phyloP scores from a whole-genome alignment of 1,284 basidiomycete genomes.

The Marasmius fiardii region DNA sequence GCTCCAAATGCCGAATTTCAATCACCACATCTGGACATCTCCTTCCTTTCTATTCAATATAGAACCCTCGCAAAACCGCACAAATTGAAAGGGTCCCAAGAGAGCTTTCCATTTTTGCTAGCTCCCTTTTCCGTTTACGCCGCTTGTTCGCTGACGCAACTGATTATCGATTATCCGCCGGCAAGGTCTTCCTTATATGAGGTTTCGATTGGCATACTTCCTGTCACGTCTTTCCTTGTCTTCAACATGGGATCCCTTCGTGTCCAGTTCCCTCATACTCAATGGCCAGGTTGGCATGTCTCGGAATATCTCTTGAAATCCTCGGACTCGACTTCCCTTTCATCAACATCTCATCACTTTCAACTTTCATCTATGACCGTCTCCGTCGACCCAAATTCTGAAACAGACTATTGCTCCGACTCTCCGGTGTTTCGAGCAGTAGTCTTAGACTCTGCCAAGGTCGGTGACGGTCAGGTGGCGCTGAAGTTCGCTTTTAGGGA shows the following conservation, averaged over 20 bases:
- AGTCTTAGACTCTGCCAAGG: slow-evolving; percentile 12
- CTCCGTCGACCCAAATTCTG: slow-evolving; percentile 25
- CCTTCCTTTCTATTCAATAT: no score
- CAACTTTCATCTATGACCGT: slow-evolving; percentile 16
- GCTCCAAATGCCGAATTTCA: no score
- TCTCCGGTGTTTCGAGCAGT: slow-evolving; percentile 33
- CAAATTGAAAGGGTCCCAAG: no score
- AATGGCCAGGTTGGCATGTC: slow-evolving; percentile 32
- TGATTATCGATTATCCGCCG: slow-evolving; percentile 3
- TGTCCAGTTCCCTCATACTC: slow-evolving; percentile 27
- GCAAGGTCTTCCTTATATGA: not conserved
- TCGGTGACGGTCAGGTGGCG: slow-evolving; percentile 12
- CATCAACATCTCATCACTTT: slow-evolving; percentile 2
- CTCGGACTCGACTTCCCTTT: slow-evolving; percentile 8
- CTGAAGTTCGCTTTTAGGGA: slow-evolving; percentile 36
- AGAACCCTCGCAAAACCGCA: no score
- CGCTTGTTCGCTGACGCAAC: not conserved
- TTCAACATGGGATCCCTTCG: slow-evolving; percentile 18
- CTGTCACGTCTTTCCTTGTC: not conserved
- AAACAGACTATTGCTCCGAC: slow-evolving; percentile 32
- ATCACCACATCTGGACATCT: no score
- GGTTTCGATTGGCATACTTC: not conserved
- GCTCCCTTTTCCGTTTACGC: no score
- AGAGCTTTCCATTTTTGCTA: no score
- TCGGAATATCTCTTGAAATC: slow-evolving; percentile 25